Percentiles rank a stretch among this genome's conserved stretches.
phyloP scores from a whole-genome alignment of 2,329 filamentous ascomycete genomes.

The Aspergillus costaricaensis region DNA sequence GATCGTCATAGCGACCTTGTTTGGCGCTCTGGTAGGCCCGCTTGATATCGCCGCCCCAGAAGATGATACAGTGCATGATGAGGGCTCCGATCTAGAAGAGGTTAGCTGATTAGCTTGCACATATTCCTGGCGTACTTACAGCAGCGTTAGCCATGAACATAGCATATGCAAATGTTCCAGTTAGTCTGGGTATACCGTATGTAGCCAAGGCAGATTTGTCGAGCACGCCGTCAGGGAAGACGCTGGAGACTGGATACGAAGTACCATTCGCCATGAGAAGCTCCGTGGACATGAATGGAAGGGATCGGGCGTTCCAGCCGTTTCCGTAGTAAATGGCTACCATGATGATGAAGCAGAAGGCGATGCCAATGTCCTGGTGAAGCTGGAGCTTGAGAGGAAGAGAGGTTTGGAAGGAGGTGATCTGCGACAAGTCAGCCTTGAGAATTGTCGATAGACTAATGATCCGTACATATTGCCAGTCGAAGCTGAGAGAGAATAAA shows the following conservation, averaged over 20 bases:
- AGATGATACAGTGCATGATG: slow-evolving; percentile 29
- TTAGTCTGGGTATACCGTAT: slow-evolving; percentile 30
- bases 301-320: slow-evolving; percentile 22
- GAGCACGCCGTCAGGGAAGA: slow-evolving; percentile 27
- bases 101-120: too few relatives aligned
- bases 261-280: slow-evolving; percentile 35
- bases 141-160: slow-evolving; percentile 10
- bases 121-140: background rate
- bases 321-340: slow-evolving; percentile 29
- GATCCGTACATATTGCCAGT: slow-evolving; percentile 29
- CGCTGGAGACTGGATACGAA: slow-evolving; percentile 20
- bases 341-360: slow-evolving; percentile 47
- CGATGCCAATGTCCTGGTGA: slow-evolving; percentile 50
- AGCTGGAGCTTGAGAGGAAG: slow-evolving; percentile 55
- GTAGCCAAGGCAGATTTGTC: slow-evolving; percentile 29
- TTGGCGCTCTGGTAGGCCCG: slow-evolving; percentile 26
- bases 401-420: slow-evolving; percentile 57
- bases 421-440: slow-evolving; percentile 40
- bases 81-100: slow-evolving; percentile 31
- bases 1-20: slow-evolving; percentile 21
- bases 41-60: slow-evolving; percentile 27
- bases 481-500: slow-evolving; percentile 25
- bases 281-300: slow-evolving; percentile 34
- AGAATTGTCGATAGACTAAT: slow-evolving; percentile 16
- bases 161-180: slow-evolving; percentile 8